These are phyloP conservation scores for Xylariales sp. DNA, from an alignment of 2,329 filamentous ascomycete species.

Conservation along the genomic window DNA sequence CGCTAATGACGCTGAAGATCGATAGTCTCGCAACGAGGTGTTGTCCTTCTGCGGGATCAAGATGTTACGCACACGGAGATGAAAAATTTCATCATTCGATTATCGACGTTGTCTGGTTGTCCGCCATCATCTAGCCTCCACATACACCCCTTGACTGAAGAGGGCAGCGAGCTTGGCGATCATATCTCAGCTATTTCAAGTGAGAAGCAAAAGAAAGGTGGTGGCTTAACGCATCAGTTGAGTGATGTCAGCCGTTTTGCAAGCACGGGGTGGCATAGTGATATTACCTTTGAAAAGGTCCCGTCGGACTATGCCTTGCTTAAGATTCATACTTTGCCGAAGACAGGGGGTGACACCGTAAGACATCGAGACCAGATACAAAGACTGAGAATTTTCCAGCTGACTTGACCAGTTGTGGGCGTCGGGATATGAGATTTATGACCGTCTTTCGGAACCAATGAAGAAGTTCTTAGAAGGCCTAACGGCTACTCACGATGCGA, in stretches of 20 bases:
- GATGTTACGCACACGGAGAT: conserved; percentile 39
- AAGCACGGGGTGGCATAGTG: conserved; percentile 45
- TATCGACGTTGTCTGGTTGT: conserved; percentile 39
- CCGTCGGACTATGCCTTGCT: conserved; percentile 51
- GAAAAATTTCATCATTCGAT: conserved; percentile 39
- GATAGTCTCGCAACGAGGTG: conserved; percentile 41
- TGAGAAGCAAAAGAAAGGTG: conserved; percentile 50
- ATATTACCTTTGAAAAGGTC: conserved; percentile 49
- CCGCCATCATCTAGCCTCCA: conserved; percentile 47
- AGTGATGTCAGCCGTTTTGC: conserved; percentile 46
- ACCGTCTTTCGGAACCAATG: conserved; percentile 45
- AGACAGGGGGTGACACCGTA: conserved; percentile 40
- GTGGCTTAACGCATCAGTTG: conserved; percentile 45
- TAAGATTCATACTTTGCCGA: conserved; percentile 42
- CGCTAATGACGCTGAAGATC: no score
- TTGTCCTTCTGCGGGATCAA: conserved; percentile 46
- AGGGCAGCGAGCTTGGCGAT: conserved; percentile 47
- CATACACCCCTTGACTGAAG: conserved; percentile 50
- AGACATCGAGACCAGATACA: conserved; percentile 10
- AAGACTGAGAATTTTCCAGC: background rate
- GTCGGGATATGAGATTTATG: conserved; percentile 49
- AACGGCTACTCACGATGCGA: conserved; percentile 45
- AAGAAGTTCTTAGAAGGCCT: conserved; percentile 42
- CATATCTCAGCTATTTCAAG: conserved; percentile 54
- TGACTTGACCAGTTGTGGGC: conserved; percentile 36